Base-by-base conservation (phyloP, 2,329 filamentous ascomycete species). In the Fusarium camptoceras region DNA sequence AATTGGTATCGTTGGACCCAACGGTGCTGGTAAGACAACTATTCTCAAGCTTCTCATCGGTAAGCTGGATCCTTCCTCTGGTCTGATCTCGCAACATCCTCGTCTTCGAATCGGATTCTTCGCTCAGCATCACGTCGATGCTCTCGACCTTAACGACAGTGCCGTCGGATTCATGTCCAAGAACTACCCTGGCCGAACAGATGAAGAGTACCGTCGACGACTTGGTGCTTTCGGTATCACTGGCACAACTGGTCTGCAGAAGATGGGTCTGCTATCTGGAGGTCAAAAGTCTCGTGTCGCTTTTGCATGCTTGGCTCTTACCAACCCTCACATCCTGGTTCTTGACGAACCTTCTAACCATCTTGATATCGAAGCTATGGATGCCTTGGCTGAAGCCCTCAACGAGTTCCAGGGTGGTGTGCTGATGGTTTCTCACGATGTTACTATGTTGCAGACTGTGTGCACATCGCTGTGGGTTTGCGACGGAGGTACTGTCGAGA, bases 331-430 rank as follows among this genome's bases (percentile, higher is more conserved):
- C 78, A 98, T 99, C 72, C 87, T 99, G 48, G 95, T 99, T 66
- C 92, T 99, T 53, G 96, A 99, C 87, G 96, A 99, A 82, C 96
- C 96, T 79, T 97, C 94, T 70, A 99, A 99, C 85, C 96, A 99
- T 81, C 85, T 99, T 76, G 96, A 99, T 88, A 98, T 99, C 75
- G 96, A 99, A 81, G 96, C 96, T 70, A 98, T 99, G 96, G 96
- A 99, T 80, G 95, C 96, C 14, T 85, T 99, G 55, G 91, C 93
- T 7, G 89, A 91, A 30, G 96, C 96, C 18, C 85, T 99, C 73
- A 87, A 89, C 73, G 88, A 91, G 70, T 99, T 98, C 83, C 88
- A 97, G 82, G 96, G 96, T 66, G 96, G 96, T 79, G 94, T 99
- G 59, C 84, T 99, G 76, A 98, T 99, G 94, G 96, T 99, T 60